Evolutionary conservation across 306 rosid genomes (phyloP).

Genomic region (Myrica gale): DNA sequence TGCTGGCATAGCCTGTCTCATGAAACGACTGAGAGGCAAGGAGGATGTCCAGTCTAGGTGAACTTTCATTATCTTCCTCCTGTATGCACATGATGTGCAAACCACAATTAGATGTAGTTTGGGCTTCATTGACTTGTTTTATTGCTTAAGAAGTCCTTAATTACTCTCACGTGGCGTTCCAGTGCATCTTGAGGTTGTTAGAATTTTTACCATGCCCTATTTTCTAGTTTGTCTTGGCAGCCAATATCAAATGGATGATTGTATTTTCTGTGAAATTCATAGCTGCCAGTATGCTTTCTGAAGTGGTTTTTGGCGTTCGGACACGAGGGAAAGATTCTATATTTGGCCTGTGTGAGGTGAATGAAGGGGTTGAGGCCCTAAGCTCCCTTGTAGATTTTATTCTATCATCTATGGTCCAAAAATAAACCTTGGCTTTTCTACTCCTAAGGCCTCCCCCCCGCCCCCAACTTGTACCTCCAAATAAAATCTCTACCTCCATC

Average conservation of each 20-base stretch:
- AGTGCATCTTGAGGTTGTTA: neutral
- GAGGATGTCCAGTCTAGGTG: constrained; percentile 93
- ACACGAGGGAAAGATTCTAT: neutral
- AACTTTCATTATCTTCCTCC: constrained; percentile 19
- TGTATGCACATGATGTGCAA: neutral
- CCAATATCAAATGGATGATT: neutral
- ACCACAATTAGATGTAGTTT: neutral
- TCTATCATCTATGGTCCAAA: neutral
- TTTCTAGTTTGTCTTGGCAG: neutral
- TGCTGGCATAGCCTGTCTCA: constrained; percentile 87
- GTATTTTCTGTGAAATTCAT: neutral
- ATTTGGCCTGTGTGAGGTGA: neutral
- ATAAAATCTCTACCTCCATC: neutral
- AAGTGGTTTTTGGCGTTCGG: neutral
- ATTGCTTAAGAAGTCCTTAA: neutral
- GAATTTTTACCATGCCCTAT: neutral
- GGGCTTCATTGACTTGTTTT: neutral
- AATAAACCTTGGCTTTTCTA: too few species aligned
- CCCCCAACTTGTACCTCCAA: too few species aligned
- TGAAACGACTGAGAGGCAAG: constrained; percentile 93
- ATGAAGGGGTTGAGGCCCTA: neutral
- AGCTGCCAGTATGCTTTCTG: neutral
- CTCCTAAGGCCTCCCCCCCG: too few species aligned
- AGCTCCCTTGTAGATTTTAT: neutral
- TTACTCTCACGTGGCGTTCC: neutral